A percentile compares a stretch with the other conserved stretches of the same genome.
phyloP scores from a whole-genome alignment of 768 basidiomycete genomes.

The Scleroderma bovista region DNA sequence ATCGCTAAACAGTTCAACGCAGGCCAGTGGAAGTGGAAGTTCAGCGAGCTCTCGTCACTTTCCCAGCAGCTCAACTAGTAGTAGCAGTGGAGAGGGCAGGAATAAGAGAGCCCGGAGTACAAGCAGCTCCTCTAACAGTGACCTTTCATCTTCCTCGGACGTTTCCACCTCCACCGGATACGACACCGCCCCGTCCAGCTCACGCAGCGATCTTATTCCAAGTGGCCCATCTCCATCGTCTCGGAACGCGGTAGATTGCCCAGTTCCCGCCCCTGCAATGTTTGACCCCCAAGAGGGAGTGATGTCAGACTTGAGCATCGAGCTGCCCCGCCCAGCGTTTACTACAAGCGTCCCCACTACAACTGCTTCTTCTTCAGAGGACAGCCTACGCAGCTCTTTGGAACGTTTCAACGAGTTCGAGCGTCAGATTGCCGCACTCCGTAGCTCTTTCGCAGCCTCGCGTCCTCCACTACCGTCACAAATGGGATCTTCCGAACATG shows the following conservation, averaged over 20 bases:
- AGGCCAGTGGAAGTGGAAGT: conserved; percentile 22
- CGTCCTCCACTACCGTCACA: conserved; percentile 24
- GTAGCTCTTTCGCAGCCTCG: conserved; percentile 32
- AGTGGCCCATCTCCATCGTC: conserved; percentile 12
- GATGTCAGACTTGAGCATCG: conserved; percentile 38
- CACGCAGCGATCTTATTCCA: conserved; percentile 24
- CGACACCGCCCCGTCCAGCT: conserved; percentile 31
- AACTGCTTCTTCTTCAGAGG: conserved; percentile 22
- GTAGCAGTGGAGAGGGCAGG: conserved; percentile 42
- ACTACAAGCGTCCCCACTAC: conserved; percentile 10
- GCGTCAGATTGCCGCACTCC: conserved; percentile 44
- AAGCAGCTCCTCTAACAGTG: conserved; percentile 40
- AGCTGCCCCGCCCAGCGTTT: conserved; percentile 11
- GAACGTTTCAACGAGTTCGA: conserved; percentile 53
- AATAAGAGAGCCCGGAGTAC: conserved; percentile 56
- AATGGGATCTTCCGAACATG: conserved; percentile 12
- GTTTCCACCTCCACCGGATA: conserved; percentile 34
- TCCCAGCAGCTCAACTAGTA: conserved; percentile 5
- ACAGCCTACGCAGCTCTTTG: conserved; percentile 39
- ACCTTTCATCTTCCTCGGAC: conserved; percentile 24
- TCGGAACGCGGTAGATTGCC: conserved; percentile 11
- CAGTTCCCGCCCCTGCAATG: conserved; percentile 27
- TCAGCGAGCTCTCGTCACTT: conserved; percentile 12
- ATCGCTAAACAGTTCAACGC: conserved; percentile 22
- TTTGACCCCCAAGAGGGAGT: conserved; percentile 47